Conservation (phyloP, 768 basidiomycete species). For the Tylopilus plumbeoviolaceoides region DNA sequence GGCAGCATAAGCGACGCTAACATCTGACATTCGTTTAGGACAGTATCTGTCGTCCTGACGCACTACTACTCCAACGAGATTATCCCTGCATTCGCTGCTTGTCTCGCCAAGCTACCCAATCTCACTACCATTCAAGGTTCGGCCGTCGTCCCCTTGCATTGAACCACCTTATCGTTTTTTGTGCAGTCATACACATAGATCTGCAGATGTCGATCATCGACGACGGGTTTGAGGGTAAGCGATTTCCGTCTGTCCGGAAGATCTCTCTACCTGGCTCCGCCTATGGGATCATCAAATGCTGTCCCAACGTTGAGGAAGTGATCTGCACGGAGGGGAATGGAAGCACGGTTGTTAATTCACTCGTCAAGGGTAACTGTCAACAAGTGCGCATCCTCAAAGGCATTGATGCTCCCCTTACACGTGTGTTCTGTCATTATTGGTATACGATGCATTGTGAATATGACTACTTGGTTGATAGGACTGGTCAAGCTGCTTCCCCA, state of each 20-base stretch:
- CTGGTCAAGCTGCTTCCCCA: constrained; percentile 7
- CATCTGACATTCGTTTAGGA: background rate
- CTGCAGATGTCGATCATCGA: constrained; percentile 4
- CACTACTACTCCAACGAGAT: background rate
- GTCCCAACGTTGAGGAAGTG: constrained; percentile 9
- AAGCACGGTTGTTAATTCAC: constrained; percentile 1
- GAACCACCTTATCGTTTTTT: background rate
- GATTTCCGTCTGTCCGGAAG: constrained; percentile 7
- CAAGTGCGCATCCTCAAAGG: constrained; percentile 7
- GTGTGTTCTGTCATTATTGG: constrained; percentile 7
- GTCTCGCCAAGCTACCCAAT: constrained; percentile 4
- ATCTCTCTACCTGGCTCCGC: constrained; percentile 1
- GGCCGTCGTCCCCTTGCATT: background rate
- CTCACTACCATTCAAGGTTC: constrained; percentile 8
- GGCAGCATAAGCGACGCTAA: too few species aligned
- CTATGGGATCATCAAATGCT: constrained; percentile 9
- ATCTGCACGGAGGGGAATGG: constrained; percentile 4
- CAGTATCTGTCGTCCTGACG: background rate
- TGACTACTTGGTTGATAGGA: background rate
- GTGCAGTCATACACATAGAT: constrained; percentile 3
- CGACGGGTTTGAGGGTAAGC: constrained; percentile 3
- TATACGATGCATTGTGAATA: background rate
- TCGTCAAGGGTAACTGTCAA: constrained; percentile 3
- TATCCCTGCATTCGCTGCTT: constrained; percentile 6
- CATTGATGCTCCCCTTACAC: background rate